Evolutionary conservation across 768 basidiomycete genomes (phyloP), one percentile per base, ranked within the genome.

Genomic region (Podaxis sp.): DNA sequence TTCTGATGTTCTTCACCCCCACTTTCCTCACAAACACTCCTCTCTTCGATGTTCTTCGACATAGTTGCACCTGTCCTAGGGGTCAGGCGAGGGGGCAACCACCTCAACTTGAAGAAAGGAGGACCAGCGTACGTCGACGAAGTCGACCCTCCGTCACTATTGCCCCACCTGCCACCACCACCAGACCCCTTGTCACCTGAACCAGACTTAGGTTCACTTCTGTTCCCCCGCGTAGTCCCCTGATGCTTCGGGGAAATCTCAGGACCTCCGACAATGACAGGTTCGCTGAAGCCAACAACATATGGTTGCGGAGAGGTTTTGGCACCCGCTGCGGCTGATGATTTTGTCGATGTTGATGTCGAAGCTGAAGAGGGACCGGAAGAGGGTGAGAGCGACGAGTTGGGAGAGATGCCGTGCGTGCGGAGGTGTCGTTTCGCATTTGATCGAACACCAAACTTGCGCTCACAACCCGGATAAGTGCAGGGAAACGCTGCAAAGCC

Each of bases 341-440:
- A 17, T 56, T 22, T 41, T 12, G n/a, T 38, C 11, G 22, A 38
- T n/a, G 37, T 12, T 6, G 54, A 20, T 38, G 20, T 50, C 12
- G 44, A 8, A 20, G 44, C 44, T 26, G 22, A 12, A 24, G 26
- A 50, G 11, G 49, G 10, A 28, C 49, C 26, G 7, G 22, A 24
- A 15, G 13, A 11, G 8, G 20, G 5, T 22, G 52, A 54, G 10
- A 15, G 8, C 15, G 52, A 36, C 10, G 65, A n/a, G 59, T 61
- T 11, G 66, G 72, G 64, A 66, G 60, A 62, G 36, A 87, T 79
- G 26, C 88, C 88, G 66, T 93, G 91, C 1, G 88, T 91, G 50
- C 89, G 87, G 40, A 90, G 80, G 69, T 93, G 91, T 37, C 91
- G 83, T 72, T 87, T 90, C 15, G 90, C 90, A 67, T 93, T 93